A percentile compares a stretch with the other conserved stretches of the same genome.
phyloP scores from a whole-genome alignment of 306 rosid genomes.

The Quercus berberidifolia region DNA sequence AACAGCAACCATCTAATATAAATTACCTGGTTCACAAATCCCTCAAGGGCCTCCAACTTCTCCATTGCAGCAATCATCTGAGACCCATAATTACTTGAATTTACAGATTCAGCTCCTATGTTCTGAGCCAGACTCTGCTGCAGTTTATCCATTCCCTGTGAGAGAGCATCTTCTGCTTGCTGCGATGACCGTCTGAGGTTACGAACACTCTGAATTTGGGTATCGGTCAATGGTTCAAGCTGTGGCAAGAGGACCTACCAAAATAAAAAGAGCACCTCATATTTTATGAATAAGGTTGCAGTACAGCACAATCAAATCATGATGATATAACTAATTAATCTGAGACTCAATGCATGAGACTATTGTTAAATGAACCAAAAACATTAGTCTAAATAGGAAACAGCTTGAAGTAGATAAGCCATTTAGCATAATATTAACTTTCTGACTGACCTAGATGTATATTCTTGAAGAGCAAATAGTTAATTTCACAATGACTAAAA shows the following conservation, averaged over 20 bases:
- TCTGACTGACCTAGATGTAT: neutral
- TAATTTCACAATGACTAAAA: neutral
- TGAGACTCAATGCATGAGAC: neutral
- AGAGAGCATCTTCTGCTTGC: slow-evolving; percentile 89
- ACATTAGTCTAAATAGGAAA: neutral
- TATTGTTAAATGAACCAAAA: neutral
- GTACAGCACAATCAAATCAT: neutral
- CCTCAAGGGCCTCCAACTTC: slow-evolving; percentile 68
- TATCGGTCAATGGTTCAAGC: slow-evolving; percentile 60
- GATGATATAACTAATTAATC: neutral
- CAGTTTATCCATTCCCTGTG: slow-evolving; percentile 81
- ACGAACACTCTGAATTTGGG: slow-evolving; percentile 33
- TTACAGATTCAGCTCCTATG: slow-evolving; percentile 45
- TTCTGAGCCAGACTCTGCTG: slow-evolving; percentile 56
- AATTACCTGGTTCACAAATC: slow-evolving; percentile 72
- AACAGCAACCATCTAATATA: slow-evolving; percentile 1
- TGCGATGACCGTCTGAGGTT: slow-evolving; percentile 61
- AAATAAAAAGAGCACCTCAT: neutral
- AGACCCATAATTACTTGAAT: slow-evolving; percentile 37
- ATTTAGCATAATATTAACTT: neutral
- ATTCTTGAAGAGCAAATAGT: neutral
- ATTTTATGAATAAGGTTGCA: neutral
- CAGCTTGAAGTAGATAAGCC: neutral
- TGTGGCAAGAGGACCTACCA: slow-evolving; percentile 57
- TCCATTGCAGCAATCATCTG: slow-evolving; percentile 56